Percentiles rank a stretch among this genome's conserved stretches.
Conservation (phyloP, 2,329 filamentous ascomycete genomes). For the Cladosporium sp. region DNA sequence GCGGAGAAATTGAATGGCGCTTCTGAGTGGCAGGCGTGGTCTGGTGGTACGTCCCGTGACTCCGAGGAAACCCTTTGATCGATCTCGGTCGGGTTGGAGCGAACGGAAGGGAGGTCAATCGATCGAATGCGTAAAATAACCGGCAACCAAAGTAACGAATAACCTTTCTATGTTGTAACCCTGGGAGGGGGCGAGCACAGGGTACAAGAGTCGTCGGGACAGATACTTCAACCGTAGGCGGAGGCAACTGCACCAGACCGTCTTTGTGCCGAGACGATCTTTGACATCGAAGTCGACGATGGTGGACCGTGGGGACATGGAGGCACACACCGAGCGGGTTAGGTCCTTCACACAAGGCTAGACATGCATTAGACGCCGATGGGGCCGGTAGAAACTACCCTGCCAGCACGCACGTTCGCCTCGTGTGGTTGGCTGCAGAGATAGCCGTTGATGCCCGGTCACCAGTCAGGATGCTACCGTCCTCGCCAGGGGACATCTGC, state of each 20-base stretch:
- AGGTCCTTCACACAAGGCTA: slow-evolving; percentile 34
- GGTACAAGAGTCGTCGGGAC: slow-evolving; percentile 20
- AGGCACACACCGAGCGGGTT: slow-evolving; percentile 26
- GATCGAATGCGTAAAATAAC: slow-evolving; percentile 23
- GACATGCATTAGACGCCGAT: slow-evolving; percentile 34
- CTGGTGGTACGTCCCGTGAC: slow-evolving; percentile 31
- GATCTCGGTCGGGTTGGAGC: slow-evolving; percentile 12
- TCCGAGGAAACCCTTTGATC: slow-evolving; percentile 25
- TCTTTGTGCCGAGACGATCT: slow-evolving; percentile 28
- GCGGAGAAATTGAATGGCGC: slow-evolving; percentile 26
- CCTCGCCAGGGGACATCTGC: slow-evolving; percentile 31
- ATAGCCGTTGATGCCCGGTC: slow-evolving; percentile 32
- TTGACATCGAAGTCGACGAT: slow-evolving; percentile 28
- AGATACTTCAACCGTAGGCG: slow-evolving; percentile 25
- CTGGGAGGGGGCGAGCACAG: slow-evolving; percentile 24
- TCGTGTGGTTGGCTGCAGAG: slow-evolving; percentile 34
- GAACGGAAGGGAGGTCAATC: slow-evolving; percentile 13
- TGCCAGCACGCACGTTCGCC: slow-evolving; percentile 29
- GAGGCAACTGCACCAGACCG: slow-evolving; percentile 25
- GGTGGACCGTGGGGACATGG: slow-evolving; percentile 27
- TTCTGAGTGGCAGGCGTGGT: slow-evolving; percentile 22
- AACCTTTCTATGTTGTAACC: slow-evolving; percentile 22
- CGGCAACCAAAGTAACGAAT: slow-evolving; percentile 28
- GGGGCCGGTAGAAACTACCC: slow-evolving; percentile 28
- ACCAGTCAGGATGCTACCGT: slow-evolving; percentile 29